Evolutionary conservation across 331 rosid genomes (phyloP), one percentile per base, ranked within the genome.

Genomic region (Prunus yedoensis): DNA sequence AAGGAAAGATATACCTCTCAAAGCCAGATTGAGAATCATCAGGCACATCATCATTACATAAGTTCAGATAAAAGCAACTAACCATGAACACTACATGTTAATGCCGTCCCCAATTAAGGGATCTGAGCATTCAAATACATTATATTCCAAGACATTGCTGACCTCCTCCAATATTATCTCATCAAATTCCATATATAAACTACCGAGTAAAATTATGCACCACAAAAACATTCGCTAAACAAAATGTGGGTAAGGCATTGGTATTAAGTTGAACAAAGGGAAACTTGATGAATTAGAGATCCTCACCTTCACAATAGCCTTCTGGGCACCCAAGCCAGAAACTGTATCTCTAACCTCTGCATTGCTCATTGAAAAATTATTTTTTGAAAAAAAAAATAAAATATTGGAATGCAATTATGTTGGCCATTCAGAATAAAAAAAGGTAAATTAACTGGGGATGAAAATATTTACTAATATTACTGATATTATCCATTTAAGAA

Each of bases 291-390:
- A 61, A 61, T 32, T 62, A 15, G 70, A 76, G 49, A 54, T 74
- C 75, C 71, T 83, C 43, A 89, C 97, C 96, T 88, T 93, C 13
- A 78, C 65, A 73, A 88, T 88, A 57, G 89, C 63, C 81, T 89
- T 93, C 73, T 87, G 92, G 54, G 90, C 91, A 77, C 73, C 76
- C 85, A 91, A 84, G 69, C 86, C 47, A 70, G 94, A 43, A 71
- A 85, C 85, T 11, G 73, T 21, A 49, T 86, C 85, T 84, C 87
- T 87, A 73, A 93, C 92, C 88, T 87, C 94, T 91, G 92, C 91
- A 85, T 64, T 53, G 23, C 20, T 35, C 18, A 62, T 21, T 66
- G 6, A 70, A 46, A 47, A 28, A 60, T 4, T 45, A 45, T 21
- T 2, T 3, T 14, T 67, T 49, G 0, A 3, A 17, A 58, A 38